A percentile compares a stretch with the other conserved stretches of the same genome.
phyloP scores from a whole-genome alignment of 192 early-diverging fungal species.

The Thamnidium elegans region DNA sequence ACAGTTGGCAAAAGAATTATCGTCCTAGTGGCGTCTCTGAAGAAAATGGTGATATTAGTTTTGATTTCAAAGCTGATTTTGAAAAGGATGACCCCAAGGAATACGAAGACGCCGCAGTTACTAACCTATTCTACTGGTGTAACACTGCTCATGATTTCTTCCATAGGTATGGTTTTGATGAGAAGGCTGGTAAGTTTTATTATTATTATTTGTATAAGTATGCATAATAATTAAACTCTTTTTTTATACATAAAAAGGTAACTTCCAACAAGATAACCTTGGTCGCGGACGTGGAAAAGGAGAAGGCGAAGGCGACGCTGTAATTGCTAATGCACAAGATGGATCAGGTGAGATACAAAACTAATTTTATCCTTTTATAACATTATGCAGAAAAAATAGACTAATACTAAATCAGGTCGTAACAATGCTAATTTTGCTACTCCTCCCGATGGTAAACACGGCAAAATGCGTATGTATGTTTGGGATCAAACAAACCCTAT shows the following conservation, averaged over 20 bases:
- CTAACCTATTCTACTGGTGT: slow-evolving; percentile 91
- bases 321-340: slow-evolving; percentile 92
- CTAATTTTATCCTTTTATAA: background rate
- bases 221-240: background rate
- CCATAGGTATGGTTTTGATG: slow-evolving; percentile 88
- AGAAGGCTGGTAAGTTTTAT: slow-evolving; percentile 67
- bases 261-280: slow-evolving; percentile 92
- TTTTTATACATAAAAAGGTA: slow-evolving; percentile 26
- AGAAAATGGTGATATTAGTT: slow-evolving; percentile 46
- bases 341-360: slow-evolving; percentile 61
- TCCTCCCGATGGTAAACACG: slow-evolving; percentile 87
- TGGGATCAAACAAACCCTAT: slow-evolving; percentile 74
- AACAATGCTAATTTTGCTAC: slow-evolving; percentile 97
- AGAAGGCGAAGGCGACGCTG: slow-evolving; percentile 61
- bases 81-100: slow-evolving; percentile 52
- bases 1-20: slow-evolving; percentile 71
- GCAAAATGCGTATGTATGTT: slow-evolving; percentile 94
- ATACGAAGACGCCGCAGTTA: slow-evolving; percentile 77
- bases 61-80: slow-evolving; percentile 77
- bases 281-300: slow-evolving; percentile 49
- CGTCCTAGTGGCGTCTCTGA: slow-evolving; percentile 62
- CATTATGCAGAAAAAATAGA: too few relatives aligned
- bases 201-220: background rate
- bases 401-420: background rate
- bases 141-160: slow-evolving; percentile 90